Conservation (phyloP, 2,329 filamentous ascomycete species). For the Aureobasidium subglaciale region DNA sequence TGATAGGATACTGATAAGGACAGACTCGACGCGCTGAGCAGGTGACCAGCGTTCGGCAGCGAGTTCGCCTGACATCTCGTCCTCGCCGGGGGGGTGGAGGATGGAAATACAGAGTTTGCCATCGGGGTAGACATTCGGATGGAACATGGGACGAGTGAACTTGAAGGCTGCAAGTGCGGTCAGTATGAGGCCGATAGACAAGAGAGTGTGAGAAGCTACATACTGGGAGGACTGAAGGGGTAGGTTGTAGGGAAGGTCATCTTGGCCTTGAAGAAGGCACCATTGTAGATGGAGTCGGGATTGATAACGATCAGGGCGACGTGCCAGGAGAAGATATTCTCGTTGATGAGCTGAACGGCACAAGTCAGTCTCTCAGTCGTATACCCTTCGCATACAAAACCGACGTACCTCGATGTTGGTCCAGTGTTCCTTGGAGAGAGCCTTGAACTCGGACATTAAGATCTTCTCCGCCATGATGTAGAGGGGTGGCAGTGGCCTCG, state of each 20-base stretch:
- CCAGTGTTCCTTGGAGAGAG: slow-evolving; percentile 84
- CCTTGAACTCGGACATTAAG: slow-evolving; percentile 80
- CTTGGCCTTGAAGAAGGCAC: slow-evolving; percentile 84
- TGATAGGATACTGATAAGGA: slow-evolving; percentile 84
- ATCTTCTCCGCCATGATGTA: slow-evolving; percentile 60
- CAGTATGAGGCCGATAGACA: neutral
- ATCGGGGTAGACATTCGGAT: slow-evolving; percentile 90
- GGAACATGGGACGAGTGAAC: slow-evolving; percentile 72
- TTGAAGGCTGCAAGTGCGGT: slow-evolving; percentile 57
- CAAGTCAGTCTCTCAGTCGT: slow-evolving; percentile 21
- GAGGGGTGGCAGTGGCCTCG: neutral
- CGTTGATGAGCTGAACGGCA: slow-evolving; percentile 56
- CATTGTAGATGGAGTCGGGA: slow-evolving; percentile 82
- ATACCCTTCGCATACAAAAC: neutral
- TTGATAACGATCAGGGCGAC: slow-evolving; percentile 89
- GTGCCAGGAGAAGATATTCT: slow-evolving; percentile 82
- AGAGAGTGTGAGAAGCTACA: slow-evolving; percentile 19
- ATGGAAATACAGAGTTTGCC: slow-evolving; percentile 95
- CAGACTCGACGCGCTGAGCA: slow-evolving; percentile 87
- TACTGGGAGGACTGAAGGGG: slow-evolving; percentile 73
- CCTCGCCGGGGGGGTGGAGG: slow-evolving; percentile 83
- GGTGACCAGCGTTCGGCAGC: slow-evolving; percentile 93
- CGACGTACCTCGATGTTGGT: slow-evolving; percentile 69
- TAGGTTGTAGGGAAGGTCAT: slow-evolving; percentile 88
- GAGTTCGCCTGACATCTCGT: slow-evolving; percentile 82